A percentile compares a stretch with the other conserved stretches of the same genome.
Conservation (phyloP, 176 grass and related monocot species). For the Stipa capillata region DNA sequence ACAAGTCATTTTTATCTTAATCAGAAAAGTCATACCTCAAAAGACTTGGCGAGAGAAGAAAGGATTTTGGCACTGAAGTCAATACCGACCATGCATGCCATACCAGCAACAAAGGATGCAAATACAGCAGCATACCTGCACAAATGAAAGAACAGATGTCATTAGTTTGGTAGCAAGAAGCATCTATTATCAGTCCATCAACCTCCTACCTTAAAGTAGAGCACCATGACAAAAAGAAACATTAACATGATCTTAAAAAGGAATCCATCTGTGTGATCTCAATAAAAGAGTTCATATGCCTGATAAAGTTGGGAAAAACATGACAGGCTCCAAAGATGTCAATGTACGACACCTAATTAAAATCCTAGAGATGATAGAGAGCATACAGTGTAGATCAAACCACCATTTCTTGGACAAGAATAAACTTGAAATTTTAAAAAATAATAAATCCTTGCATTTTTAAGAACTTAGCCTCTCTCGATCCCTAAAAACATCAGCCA, state of each 20-base stretch:
- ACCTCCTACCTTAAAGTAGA: not conserved
- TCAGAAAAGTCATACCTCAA: constrained; percentile 55
- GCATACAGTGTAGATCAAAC: not conserved
- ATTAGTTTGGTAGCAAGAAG: constrained; percentile 9
- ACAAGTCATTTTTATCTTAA: not conserved
- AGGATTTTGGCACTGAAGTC: constrained; percentile 89
- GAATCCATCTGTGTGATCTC: not conserved
- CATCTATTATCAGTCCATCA: constrained; percentile 1
- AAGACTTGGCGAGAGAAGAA: constrained; percentile 61
- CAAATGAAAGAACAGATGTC: not conserved
- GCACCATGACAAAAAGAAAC: not conserved
- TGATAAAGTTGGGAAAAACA: not conserved
- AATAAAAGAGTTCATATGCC: too few species aligned
- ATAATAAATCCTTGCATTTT: not conserved
- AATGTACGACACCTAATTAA: not conserved
- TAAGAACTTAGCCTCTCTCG: not conserved
- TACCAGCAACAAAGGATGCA: constrained; percentile 86
- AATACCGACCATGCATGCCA: constrained; percentile 87
- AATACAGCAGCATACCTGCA: constrained; percentile 82
- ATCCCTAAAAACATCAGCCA: not conserved
- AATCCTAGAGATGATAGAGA: not conserved
- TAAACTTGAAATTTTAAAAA: not conserved
- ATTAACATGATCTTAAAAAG: not conserved
- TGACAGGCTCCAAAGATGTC: not conserved
- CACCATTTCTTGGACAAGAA: not conserved